Base-by-base conservation (phyloP, 345 rosid species). In the Pistacia integerrima region DNA sequence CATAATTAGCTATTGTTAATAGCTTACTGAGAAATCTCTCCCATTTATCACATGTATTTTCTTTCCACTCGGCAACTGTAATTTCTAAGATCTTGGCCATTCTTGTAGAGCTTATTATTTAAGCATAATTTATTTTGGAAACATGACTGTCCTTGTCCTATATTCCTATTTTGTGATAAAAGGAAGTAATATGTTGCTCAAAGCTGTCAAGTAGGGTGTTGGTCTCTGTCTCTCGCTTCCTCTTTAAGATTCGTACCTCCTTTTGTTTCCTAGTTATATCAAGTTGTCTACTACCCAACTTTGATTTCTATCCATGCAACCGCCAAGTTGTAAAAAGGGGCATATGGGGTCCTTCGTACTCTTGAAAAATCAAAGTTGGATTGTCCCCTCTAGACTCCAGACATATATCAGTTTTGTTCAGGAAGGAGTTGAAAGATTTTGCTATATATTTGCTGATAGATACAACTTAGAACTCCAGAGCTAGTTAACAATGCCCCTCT, bases 91-190 rank as follows among this genome's bases (percentile, higher is more conserved):
- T 61, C 8, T 72, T 60, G 71, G 56, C 77, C 81, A 80, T 82
- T 78, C 85, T 60, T 82, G 80, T 77, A 80, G 78, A 80, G 80
- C 73, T 22, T 36, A 72, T 78, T 75, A 44, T 58, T 30, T 72
- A 72, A 73, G 73, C 63, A 54, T 58, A 79, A 79, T 67, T 46
- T 67, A 74, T 73, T 41, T 72, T 36, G 80, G 33, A 64, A 71
- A 18, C n/a, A 48, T 41, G 77, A 44, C 44, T 41, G 46, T 7
- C 9, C 46, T 14, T 41, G 46, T 7, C 9, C 46, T 14, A 64
- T 14, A 61, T 5, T 48, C 46, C 17, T 67, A 18, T 64, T 55
- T 51, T 74, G 77, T 65, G 72, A 74, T 74, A 55, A 63, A 20
- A 51, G 61, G 51, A 48, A 72, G 57, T 30, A 62, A 62, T 63